Percentiles rank a stretch among this genome's conserved stretches.
These are phyloP conservation scores for Talaromyces sp. DNA, from an alignment of 2,329 filamentous ascomycete genomes.

Conservation along the genomic window DNA sequence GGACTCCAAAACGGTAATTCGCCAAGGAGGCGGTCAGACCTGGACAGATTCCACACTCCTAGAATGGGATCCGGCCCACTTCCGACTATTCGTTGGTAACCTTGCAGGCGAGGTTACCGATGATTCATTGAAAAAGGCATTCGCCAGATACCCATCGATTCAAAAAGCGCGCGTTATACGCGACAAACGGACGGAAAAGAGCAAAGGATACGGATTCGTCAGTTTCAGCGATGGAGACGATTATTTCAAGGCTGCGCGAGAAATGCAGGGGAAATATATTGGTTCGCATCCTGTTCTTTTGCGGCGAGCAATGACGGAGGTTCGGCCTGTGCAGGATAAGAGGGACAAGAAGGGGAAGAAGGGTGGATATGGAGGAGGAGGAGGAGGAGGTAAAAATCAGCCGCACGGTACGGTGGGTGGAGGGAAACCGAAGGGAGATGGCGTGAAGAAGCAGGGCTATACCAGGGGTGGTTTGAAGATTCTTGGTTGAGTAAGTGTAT, in stretches of 20 bases:
- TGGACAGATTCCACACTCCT: slow-evolving; percentile 87
- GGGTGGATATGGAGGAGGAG: slow-evolving; percentile 27
- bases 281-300: slow-evolving; percentile 90
- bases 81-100: slow-evolving; percentile 94
- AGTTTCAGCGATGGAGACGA: slow-evolving; percentile 94
- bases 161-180: slow-evolving; percentile 91
- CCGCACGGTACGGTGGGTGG: slow-evolving; percentile 32
- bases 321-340: slow-evolving; percentile 69
- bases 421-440: slow-evolving; percentile 43
- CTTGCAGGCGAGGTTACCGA: slow-evolving; percentile 96
- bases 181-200: slow-evolving; percentile 94
- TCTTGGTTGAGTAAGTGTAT: slow-evolving; percentile 34
- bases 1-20: slow-evolving; percentile 76
- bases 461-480: slow-evolving; percentile 46
- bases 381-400: slow-evolving; percentile 20
- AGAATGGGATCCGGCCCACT: slow-evolving; percentile 93
- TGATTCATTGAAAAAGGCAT: slow-evolving; percentile 90
- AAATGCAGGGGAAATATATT: slow-evolving; percentile 99
- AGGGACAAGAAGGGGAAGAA: slow-evolving; percentile 55
- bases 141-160: slow-evolving; percentile 79
- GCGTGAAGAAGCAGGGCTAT: slow-evolving; percentile 45
- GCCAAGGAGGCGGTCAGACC: slow-evolving; percentile 82
- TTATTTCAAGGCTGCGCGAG: slow-evolving; percentile 91
- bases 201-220: slow-evolving; percentile 93
- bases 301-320: slow-evolving; percentile 85